Conservation (phyloP, 257 asterid genomes). For the Solanum etuberosum region DNA sequence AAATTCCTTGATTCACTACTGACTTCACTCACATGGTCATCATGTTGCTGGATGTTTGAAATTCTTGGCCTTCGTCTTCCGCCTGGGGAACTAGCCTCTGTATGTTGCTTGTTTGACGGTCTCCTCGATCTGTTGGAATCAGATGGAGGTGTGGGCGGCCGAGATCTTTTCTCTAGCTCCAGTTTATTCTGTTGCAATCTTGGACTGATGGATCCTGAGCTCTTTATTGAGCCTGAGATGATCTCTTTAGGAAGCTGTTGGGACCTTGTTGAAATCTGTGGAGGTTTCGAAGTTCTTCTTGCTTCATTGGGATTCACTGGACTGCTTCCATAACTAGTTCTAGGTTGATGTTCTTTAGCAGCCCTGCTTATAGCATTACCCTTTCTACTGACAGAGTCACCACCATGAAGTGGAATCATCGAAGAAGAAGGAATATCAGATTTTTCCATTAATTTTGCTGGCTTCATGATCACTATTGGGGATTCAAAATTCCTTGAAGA, state of each 20-base stretch:
- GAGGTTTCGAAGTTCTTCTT: conserved; percentile 26
- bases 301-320: conserved; percentile 18
- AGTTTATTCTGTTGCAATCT: conserved; percentile 60
- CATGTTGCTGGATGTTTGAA: conserved; percentile 23
- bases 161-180: conserved; percentile 55
- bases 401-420: conserved; percentile 31
- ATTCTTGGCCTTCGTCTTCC: conserved; percentile 56
- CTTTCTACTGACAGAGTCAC: conserved; percentile 23
- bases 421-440: conserved; percentile 60
- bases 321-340: conserved; percentile 24
- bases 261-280: conserved; percentile 36
- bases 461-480: conserved; percentile 87
- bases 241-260: conserved; percentile 39
- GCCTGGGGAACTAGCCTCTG: conserved; percentile 55
- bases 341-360: conserved; percentile 21
- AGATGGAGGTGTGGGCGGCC: conserved; percentile 62
- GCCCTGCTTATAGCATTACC: conserved; percentile 12
- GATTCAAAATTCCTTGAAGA: conserved; percentile 39
- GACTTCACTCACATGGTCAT: conserved; percentile 38
- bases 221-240: conserved; percentile 28
- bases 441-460: conserved; percentile 61
- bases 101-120: conserved; percentile 43
- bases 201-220: conserved; percentile 60
- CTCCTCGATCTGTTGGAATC: conserved; percentile 47
- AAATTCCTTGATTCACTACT: conserved; percentile 23